Percentiles rank a stretch among this genome's conserved stretches.
These are phyloP conservation scores for Debaryomycetaceae sp. DNA, from an alignment of 1,139 yeast species.

Conservation along the genomic window DNA sequence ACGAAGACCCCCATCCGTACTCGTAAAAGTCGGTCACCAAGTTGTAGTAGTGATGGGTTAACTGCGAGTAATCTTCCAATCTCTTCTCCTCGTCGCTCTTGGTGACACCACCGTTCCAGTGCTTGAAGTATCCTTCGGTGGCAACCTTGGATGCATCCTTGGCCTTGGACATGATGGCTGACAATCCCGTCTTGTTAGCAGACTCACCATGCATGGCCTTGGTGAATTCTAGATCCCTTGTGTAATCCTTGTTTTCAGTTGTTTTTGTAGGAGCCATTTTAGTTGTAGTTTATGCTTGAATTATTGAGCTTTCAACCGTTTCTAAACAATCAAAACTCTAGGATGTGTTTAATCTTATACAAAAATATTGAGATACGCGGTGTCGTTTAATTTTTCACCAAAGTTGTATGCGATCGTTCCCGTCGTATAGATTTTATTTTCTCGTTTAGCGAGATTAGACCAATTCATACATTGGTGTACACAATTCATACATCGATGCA, in stretches of 20 bases:
- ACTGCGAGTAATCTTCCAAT: conserved; percentile 78
- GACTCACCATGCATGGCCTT: conserved; percentile 83
- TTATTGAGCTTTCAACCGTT: not conserved
- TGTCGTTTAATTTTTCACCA: not conserved
- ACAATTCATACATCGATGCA: not conserved
- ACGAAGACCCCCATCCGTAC: conserved; percentile 99
- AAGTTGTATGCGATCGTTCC: conserved; percentile 7
- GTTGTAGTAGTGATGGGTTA: conserved; percentile 94
- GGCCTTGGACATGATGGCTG: conserved; percentile 70
- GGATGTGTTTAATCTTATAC: not conserved
- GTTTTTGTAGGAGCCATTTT: conserved; percentile 14
- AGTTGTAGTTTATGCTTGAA: not conserved
- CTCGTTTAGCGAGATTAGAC: conserved; percentile 2
- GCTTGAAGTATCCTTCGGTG: conserved; percentile 86
- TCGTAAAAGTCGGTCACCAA: conserved; percentile 96
- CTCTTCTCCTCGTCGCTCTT: conserved; percentile 75
- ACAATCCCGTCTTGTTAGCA: conserved; percentile 63
- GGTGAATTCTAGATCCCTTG: conserved; percentile 63
- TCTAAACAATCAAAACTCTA: not conserved
- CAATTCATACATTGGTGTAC: not conserved
- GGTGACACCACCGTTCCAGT: conserved; percentile 90
- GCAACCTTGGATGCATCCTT: conserved; percentile 84
- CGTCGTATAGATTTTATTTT: conserved; percentile 6
- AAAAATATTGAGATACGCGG: not conserved
- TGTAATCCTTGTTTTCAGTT: conserved; percentile 35